Conservation (phyloP, 805 yeast species). For the Lachancea sp. region DNA sequence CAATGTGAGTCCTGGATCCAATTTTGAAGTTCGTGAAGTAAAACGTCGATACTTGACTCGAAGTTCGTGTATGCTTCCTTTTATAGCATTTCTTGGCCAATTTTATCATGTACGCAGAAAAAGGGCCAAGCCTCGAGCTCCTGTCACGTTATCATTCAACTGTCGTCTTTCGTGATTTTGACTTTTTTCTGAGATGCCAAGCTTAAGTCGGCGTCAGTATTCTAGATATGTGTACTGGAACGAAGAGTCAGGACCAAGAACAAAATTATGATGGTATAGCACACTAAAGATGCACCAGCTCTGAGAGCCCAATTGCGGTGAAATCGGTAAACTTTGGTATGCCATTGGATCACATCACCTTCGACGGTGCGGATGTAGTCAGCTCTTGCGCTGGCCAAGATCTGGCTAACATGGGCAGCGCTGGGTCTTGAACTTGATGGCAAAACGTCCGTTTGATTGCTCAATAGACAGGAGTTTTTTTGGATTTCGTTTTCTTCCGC, state of each 20-base stretch:
- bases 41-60: no score
- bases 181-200: background rate
- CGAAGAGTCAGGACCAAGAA: background rate
- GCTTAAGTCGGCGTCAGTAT: background rate
- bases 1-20: no score
- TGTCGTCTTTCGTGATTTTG: background rate
- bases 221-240: background rate
- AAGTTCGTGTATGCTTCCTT: background rate
- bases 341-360: slow-evolving; percentile 1
- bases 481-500: no score
- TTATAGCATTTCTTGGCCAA: background rate
- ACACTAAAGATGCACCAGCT: background rate
- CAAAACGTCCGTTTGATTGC: background rate
- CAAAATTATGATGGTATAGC: background rate
- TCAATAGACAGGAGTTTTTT: no score
- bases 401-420: background rate
- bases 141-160: background rate
- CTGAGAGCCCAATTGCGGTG: slow-evolving; percentile 1
- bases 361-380: background rate
- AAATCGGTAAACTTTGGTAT: background rate
- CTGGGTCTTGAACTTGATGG: background rate
- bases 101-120: background rate
- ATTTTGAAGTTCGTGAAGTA: no score
- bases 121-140: background rate
- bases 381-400: slow-evolving; percentile 1